Conservation (phyloP, 352 stramenopile species). For the Pythium phragmiticola region DNA sequence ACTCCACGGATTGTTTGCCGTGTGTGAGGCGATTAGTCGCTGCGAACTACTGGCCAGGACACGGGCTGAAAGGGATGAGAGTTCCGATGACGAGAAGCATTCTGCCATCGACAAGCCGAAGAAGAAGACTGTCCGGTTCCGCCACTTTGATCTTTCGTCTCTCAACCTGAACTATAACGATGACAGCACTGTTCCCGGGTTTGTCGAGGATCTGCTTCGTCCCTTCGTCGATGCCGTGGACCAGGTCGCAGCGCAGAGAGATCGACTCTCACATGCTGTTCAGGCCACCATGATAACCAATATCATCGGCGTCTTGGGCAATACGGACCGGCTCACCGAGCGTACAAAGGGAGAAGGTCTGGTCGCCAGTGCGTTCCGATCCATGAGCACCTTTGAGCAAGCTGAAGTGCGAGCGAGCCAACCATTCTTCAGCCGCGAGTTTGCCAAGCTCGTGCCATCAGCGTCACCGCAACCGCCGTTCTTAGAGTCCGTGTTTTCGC, state of each 20-base stretch:
- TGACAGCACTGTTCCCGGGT: conserved; percentile 35
- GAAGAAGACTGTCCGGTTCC: conserved; percentile 44
- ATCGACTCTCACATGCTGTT: neutral
- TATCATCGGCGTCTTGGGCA: conserved; percentile 8
- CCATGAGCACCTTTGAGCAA: conserved; percentile 18
- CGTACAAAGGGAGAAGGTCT: conserved; percentile 1
- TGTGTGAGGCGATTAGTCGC: conserved; percentile 12
- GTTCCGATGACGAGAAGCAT: neutral
- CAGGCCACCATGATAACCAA: conserved; percentile 6
- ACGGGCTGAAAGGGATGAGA: neutral
- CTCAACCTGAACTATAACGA: conserved; percentile 57
- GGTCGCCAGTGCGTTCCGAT: conserved; percentile 13
- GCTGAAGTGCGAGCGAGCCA: conserved; percentile 18
- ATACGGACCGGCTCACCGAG: conserved; percentile 16
- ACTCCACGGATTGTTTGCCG: conserved; percentile 4
- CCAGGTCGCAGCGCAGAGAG: conserved; percentile 9
- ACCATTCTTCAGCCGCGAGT: conserved; percentile 48
- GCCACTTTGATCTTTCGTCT: conserved; percentile 64
- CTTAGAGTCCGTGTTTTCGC: conserved; percentile 52
- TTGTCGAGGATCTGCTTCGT: conserved; percentile 46
- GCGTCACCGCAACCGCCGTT: conserved; percentile 26
- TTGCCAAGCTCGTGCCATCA: conserved; percentile 31
- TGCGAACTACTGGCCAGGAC: conserved; percentile 17
- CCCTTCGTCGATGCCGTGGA: conserved; percentile 45
- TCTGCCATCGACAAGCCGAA: neutral